phyloP scores from a whole-genome alignment of 2,329 filamentous ascomycete species.

The Myriosclerotinia scirpicola region DNA sequence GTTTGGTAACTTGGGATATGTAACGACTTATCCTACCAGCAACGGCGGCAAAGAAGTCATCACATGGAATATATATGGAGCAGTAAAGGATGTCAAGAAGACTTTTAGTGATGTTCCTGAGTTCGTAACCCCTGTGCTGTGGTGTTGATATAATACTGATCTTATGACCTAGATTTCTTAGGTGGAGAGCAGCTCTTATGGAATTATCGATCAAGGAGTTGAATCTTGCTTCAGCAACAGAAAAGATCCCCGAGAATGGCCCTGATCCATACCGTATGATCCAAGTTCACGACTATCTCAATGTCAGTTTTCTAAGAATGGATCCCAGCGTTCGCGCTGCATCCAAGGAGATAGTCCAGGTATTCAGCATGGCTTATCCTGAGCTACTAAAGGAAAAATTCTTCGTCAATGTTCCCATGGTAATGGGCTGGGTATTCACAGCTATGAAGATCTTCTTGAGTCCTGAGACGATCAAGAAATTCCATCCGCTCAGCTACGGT shows the following conservation, averaged over 20 bases:
- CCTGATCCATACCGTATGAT: conserved; percentile 86
- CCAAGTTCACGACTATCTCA: conserved; percentile 91
- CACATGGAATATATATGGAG: conserved; percentile 92
- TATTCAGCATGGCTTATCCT: conserved; percentile 81
- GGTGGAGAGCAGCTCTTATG: conserved; percentile 89
- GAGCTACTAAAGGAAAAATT: conserved; percentile 90
- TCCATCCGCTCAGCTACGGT: conserved; percentile 76
- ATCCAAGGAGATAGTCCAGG: conserved; percentile 75
- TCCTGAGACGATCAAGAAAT: conserved; percentile 73
- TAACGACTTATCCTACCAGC: conserved; percentile 66
- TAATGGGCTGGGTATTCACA: conserved; percentile 86
- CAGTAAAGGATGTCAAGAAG: conserved; percentile 73
- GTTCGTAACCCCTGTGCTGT: conserved; percentile 52
- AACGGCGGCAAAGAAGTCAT: conserved; percentile 59
- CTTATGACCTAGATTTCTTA: conserved; percentile 66
- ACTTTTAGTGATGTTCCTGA: conserved; percentile 82
- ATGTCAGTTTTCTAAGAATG: conserved; percentile 81
- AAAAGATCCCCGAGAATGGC: conserved; percentile 60
- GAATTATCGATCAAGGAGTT: conserved; percentile 78
- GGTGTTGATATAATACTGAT: conserved; percentile 13
- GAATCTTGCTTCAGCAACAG: conserved; percentile 65
- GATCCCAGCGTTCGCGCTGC: conserved; percentile 74
- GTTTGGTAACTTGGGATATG: conserved; percentile 77
- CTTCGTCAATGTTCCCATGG: conserved; percentile 87
- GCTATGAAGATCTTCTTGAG: conserved; percentile 75